Evolutionary conservation across 1,139 yeast genomes (phyloP).

Genomic region (Suhomyces anneliseae): DNA sequence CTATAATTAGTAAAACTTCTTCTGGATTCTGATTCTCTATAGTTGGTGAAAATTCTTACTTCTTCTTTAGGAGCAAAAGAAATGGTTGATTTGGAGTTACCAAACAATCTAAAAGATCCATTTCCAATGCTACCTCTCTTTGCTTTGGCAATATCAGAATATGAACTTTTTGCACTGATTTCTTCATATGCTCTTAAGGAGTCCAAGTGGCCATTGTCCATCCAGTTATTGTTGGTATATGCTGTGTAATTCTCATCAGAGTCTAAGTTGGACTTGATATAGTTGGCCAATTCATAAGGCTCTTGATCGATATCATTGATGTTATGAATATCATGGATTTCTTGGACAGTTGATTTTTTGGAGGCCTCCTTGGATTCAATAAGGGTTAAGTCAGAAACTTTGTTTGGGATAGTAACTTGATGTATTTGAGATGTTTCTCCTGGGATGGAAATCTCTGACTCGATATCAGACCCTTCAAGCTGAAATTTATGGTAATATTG

Average conservation of each 20-base stretch:
- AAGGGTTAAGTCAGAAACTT: constrained; percentile 15
- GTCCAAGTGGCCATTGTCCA: constrained; percentile 15
- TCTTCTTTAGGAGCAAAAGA: neutral
- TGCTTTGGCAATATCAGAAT: constrained; percentile 5
- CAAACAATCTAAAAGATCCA: constrained; percentile 3
- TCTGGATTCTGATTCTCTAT: neutral
- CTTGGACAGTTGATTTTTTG: neutral
- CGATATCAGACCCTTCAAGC: neutral
- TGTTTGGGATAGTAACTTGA: constrained; percentile 6
- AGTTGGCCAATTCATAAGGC: constrained; percentile 11
- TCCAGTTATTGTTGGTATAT: constrained; percentile 20
- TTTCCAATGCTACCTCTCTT: neutral
- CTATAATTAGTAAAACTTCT: constrained; percentile 8
- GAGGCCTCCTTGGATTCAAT: constrained; percentile 7
- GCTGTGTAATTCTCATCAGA: constrained; percentile 9
- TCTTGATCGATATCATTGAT: constrained; percentile 11
- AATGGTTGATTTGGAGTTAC: constrained; percentile 1
- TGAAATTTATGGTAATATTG: neutral
- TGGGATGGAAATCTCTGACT: neutral
- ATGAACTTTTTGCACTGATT: constrained; percentile 5
- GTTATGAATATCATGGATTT: neutral
- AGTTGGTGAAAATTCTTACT: neutral
- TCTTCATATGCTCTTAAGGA: constrained; percentile 1
- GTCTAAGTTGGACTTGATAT: constrained; percentile 9
- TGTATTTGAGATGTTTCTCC: neutral